Evolutionary conservation across 2,329 filamentous ascomycete genomes (phyloP).

Genomic region (Colletotrichum scovillei): DNA sequence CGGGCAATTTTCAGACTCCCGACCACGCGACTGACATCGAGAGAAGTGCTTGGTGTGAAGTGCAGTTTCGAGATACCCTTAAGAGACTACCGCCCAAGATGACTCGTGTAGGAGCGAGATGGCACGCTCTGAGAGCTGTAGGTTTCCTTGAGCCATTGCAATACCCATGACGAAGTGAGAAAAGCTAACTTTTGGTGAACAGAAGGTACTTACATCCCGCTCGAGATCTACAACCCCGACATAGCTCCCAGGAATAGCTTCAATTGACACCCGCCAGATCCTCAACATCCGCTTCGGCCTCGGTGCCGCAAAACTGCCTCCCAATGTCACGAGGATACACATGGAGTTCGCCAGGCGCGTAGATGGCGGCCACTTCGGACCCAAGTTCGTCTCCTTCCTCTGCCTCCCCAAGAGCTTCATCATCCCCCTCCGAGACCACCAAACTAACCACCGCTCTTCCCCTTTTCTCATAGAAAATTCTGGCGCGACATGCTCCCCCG

Average conservation of each 20-base stretch:
- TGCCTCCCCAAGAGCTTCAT: slow-evolving; percentile 35
- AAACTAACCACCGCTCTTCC: slow-evolving; percentile 38
- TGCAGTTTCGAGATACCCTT: neutral
- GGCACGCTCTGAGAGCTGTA: slow-evolving; percentile 80
- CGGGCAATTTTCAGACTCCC: slow-evolving; percentile 36
- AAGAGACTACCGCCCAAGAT: slow-evolving; percentile 48
- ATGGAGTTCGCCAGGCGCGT: slow-evolving; percentile 75
- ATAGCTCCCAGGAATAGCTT: neutral
- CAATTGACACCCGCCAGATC: slow-evolving; percentile 63
- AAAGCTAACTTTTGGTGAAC: slow-evolving; percentile 26
- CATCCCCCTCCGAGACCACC: slow-evolving; percentile 39
- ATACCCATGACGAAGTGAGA: neutral
- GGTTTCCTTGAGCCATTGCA: slow-evolving; percentile 45
- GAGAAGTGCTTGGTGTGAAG: neutral
- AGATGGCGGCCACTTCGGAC: slow-evolving; percentile 76
- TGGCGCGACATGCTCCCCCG: slow-evolving; percentile 85
- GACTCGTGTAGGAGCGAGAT: slow-evolving; percentile 62
- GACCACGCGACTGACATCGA: slow-evolving; percentile 24
- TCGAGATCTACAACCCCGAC: neutral
- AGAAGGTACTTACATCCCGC: slow-evolving; percentile 34
- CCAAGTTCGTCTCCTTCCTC: slow-evolving; percentile 65
- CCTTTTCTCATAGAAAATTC: slow-evolving; percentile 75
- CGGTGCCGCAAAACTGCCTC: slow-evolving; percentile 84
- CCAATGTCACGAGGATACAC: slow-evolving; percentile 79
- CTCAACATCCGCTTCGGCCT: slow-evolving; percentile 82